Percentiles rank a stretch among this genome's conserved stretches.
Conservation (phyloP, 805 yeast species). For the Maudiozyma barnettii region DNA sequence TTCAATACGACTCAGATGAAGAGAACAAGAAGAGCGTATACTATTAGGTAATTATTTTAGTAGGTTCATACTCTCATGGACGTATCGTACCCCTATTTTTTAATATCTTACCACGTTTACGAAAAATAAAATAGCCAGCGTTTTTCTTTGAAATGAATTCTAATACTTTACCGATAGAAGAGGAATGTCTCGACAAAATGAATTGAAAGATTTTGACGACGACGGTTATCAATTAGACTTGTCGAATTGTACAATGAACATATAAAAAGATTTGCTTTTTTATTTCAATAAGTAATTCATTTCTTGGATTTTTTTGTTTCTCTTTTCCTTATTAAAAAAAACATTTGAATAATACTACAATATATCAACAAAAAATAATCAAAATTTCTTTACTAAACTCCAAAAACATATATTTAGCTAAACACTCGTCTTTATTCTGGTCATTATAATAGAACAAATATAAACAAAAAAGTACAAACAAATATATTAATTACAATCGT, state of each 20-base stretch:
- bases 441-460: not conserved
- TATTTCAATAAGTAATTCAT: not conserved
- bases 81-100: no score
- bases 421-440: conserved; percentile 1
- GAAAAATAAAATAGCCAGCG: no score
- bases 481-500: not conserved
- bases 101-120: no score
- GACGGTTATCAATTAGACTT: not conserved
- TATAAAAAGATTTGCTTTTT: not conserved
- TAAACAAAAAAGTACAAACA: not conserved
- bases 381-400: not conserved
- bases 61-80: no score
- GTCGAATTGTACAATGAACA: not conserved
- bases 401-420: not conserved
- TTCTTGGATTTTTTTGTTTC: not conserved
- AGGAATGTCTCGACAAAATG: no score
- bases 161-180: no score
- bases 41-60: no score
- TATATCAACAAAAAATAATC: not conserved
- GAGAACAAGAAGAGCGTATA: no score
- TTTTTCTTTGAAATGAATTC: no score
- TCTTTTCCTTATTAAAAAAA: not conserved
- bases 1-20: not conserved
- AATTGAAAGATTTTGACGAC: no score
- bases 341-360: not conserved